Base-by-base conservation (phyloP, 805 yeast genomes). In the Yamadazyma sp. region DNA sequence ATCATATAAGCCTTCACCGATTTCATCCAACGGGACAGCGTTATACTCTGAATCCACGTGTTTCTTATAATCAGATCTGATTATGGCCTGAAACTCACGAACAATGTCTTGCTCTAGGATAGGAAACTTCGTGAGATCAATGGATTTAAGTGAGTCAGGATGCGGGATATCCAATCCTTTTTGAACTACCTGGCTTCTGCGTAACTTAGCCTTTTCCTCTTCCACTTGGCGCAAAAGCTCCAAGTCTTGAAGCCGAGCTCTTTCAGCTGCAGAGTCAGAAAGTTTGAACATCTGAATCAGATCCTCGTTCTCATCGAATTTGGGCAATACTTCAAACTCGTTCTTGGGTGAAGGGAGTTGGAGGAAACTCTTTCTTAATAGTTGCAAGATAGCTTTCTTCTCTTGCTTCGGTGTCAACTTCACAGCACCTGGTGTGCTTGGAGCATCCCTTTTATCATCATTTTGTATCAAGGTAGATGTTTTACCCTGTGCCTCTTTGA, bases 111-210 rank as follows among this genome's bases (percentile, higher is more conserved):
- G 19, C 2, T 57, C 58, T 3, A 57, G 22, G 2, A 22, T 13
- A 7, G 28, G 3, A 3, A 30, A 7, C 16, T 28, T 20, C 5
- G 27, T 14, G 6, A 28, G 6, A 20, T 35, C 33, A 5, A 28
- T 12, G 6, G 14, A 11, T 21, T 38, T 44, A 6, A 45, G 22
- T 5, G 25, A 35, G n/a, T 10, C 32, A 1, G 60, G 62, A 31
- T 60, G 33, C 1, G 78, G 79, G 10, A 73, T 59, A 0, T 65
- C 61, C 6, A 79, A 59, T 0, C 64, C 73, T 34, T 56, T 53
- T 48, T 73, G 77, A 1, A 76, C 55, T 1, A 64, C 80, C 40
- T 61, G 68, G 0, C 83, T 73, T 32, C 77, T 49, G 26, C 77
- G 54, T 6, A 60, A 46, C 23, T 52, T 55, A 4, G 61, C 54